phyloP scores from a whole-genome alignment of 2,329 filamentous ascomycete species.

The Acephala macrosclerotiorum region DNA sequence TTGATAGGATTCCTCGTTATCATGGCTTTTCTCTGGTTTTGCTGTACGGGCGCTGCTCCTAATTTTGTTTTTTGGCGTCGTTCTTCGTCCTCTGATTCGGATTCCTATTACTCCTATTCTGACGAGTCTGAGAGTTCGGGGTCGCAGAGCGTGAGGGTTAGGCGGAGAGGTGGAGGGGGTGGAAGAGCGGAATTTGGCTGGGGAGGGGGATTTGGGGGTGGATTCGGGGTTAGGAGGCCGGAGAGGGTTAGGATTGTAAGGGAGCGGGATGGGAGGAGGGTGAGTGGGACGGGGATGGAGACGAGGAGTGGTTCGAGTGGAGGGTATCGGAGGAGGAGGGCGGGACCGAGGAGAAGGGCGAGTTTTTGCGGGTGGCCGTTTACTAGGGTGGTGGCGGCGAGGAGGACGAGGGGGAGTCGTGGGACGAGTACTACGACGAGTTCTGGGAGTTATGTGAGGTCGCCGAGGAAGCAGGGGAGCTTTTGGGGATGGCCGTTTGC shows the following conservation, averaged over 20 bases:
- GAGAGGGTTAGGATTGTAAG: conserved; percentile 6
- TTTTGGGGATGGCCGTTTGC: neutral
- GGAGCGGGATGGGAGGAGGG: conserved; percentile 2
- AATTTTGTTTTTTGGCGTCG: neutral
- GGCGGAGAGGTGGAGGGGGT: conserved; percentile 10
- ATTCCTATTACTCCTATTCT: conserved; percentile 15
- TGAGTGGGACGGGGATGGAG: conserved; percentile 11
- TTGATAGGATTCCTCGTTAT: conserved; percentile 44
- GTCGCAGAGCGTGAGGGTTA: neutral
- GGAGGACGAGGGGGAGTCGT: conserved; percentile 1
- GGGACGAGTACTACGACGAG: conserved; percentile 12
- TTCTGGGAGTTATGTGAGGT: conserved; percentile 9
- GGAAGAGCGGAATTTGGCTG: conserved; percentile 9
- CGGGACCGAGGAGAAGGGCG: conserved; percentile 3
- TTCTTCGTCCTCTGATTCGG: conserved; percentile 13
- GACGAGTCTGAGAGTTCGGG: neutral
- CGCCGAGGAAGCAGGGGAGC: neutral
- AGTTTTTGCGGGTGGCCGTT: neutral
- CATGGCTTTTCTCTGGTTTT: conserved; percentile 30
- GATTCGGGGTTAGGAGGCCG: conserved; percentile 18
- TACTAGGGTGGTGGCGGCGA: neutral
- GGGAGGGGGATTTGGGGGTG: conserved; percentile 4
- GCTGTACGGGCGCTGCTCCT: neutral
- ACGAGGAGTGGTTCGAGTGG: conserved; percentile 13
- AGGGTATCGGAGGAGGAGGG: conserved; percentile 7